Evolutionary conservation across 2,329 filamentous ascomycete genomes (phyloP).

Genomic region (Monosporascus ibericus): DNA sequence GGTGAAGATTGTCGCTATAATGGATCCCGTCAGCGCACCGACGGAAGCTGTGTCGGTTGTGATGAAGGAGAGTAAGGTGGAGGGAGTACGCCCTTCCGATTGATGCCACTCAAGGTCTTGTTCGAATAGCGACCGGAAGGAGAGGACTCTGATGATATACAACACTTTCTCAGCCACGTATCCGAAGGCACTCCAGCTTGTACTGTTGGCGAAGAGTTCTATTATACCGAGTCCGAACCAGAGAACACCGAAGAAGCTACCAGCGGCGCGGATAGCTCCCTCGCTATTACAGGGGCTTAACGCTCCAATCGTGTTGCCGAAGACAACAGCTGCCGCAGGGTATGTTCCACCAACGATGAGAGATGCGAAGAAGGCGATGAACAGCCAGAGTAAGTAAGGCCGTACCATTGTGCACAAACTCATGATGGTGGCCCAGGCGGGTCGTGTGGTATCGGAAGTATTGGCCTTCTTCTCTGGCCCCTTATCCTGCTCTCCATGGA

Average conservation of each 20-base stretch:
- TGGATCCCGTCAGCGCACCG: slow-evolving; percentile 63
- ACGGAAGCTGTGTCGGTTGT: slow-evolving; percentile 63
- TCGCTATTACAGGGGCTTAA: slow-evolving; percentile 43
- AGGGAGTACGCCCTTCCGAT: slow-evolving; percentile 54
- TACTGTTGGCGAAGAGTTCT: slow-evolving; percentile 55
- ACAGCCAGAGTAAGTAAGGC: slow-evolving; percentile 31
- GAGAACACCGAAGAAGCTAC: slow-evolving; percentile 32
- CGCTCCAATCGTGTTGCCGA: slow-evolving; percentile 43
- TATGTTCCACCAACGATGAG: slow-evolving; percentile 51
- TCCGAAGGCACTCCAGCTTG: slow-evolving; percentile 48
- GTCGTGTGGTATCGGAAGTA: slow-evolving; percentile 9
- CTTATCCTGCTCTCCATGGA: slow-evolving; percentile 4
- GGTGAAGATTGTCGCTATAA: slow-evolving; percentile 63
- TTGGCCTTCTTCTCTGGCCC: slow-evolving; percentile 3
- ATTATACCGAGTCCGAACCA: slow-evolving; percentile 47
- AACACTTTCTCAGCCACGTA: slow-evolving; percentile 58
- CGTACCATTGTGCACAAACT: slow-evolving; percentile 31
- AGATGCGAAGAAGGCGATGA: slow-evolving; percentile 35
- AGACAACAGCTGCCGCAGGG: slow-evolving; percentile 49
- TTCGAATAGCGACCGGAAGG: slow-evolving; percentile 58
- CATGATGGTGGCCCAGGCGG: slow-evolving; percentile 33
- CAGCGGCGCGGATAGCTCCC: slow-evolving; percentile 28
- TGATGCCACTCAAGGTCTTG: slow-evolving; percentile 69
- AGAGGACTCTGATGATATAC: slow-evolving; percentile 56
- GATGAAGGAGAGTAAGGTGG: slow-evolving; percentile 58